Evolutionary conservation across 345 rosid species (phyloP).

Genomic region (Gossypioides kirkii): DNA sequence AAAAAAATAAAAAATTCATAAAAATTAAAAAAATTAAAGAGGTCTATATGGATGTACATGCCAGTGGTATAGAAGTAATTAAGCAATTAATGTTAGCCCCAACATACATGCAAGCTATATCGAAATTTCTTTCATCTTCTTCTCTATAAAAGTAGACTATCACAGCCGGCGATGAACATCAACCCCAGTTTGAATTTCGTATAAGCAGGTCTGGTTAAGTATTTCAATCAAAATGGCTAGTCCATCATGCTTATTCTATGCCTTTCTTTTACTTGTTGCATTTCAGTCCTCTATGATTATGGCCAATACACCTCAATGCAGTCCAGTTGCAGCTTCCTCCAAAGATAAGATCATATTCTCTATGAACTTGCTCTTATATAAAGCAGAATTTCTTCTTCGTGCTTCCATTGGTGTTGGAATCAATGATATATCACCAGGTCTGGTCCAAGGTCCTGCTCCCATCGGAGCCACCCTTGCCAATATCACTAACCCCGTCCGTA

Average conservation of each 20-base stretch:
- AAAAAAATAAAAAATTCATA: too few relatives aligned
- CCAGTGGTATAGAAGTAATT: background rate
- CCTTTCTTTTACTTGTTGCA: background rate
- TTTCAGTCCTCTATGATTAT: background rate
- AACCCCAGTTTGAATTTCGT: background rate
- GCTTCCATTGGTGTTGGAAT: background rate
- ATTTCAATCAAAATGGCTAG: background rate
- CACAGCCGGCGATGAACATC: background rate
- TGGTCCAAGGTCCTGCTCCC: background rate
- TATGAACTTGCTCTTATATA: background rate
- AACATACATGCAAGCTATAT: background rate
- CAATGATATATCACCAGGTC: background rate
- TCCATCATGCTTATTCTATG: background rate
- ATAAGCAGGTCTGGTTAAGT: background rate
- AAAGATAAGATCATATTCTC: background rate
- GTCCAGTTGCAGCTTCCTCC: background rate
- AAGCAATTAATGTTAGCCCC: background rate
- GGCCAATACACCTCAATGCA: background rate
- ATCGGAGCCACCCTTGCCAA: background rate
- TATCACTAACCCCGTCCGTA: background rate
- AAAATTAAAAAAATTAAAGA: too few relatives aligned
- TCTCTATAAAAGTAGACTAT: background rate
- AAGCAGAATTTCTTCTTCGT: background rate
- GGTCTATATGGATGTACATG: too few relatives aligned
- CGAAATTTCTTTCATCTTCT: background rate